A percentile compares a stretch with the other conserved stretches of the same genome.
Conservation (phyloP, 345 rosid genomes). For the Boechera retrofracta region DNA sequence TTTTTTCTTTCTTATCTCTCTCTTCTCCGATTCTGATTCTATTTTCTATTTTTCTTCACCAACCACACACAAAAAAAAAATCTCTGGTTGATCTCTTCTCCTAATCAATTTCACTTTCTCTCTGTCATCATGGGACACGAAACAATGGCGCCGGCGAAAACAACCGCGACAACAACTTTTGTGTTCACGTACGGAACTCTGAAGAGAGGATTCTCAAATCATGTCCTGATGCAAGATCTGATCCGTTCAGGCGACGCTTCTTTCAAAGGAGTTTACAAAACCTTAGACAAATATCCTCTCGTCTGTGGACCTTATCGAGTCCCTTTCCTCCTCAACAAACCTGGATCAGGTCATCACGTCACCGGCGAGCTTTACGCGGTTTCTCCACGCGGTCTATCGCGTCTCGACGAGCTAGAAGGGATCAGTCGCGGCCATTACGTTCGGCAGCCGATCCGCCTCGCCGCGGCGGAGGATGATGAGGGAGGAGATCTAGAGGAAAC, state of each 20-base stretch:
- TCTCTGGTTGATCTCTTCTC: background rate
- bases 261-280: slow-evolving; percentile 61
- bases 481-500: background rate
- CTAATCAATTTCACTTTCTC: background rate
- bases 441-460: slow-evolving; percentile 51
- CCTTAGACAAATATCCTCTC: slow-evolving; percentile 60
- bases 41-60: slow-evolving; percentile 17
- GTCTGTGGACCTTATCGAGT: slow-evolving; percentile 89
- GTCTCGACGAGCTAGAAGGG: slow-evolving; percentile 84
- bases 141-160: slow-evolving; percentile 45
- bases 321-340: slow-evolving; percentile 83
- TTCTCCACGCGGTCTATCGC: slow-evolving; percentile 54
- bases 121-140: slow-evolving; percentile 16
- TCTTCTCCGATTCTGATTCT: slow-evolving; percentile 42
- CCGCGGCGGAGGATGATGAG: background rate
- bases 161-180: slow-evolving; percentile 25
- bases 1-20: background rate
- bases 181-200: slow-evolving; percentile 86
- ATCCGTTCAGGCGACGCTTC: slow-evolving; percentile 69
- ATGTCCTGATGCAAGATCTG: slow-evolving; percentile 69
- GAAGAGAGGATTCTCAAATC: slow-evolving; percentile 78
- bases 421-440: slow-evolving; percentile 67
- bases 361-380: slow-evolving; percentile 84
- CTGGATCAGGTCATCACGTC: slow-evolving; percentile 62
- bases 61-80: background rate